These are phyloP conservation scores for Phaeolepiota aurea DNA, from an alignment of 768 basidiomycete species.

Conservation along the genomic window DNA sequence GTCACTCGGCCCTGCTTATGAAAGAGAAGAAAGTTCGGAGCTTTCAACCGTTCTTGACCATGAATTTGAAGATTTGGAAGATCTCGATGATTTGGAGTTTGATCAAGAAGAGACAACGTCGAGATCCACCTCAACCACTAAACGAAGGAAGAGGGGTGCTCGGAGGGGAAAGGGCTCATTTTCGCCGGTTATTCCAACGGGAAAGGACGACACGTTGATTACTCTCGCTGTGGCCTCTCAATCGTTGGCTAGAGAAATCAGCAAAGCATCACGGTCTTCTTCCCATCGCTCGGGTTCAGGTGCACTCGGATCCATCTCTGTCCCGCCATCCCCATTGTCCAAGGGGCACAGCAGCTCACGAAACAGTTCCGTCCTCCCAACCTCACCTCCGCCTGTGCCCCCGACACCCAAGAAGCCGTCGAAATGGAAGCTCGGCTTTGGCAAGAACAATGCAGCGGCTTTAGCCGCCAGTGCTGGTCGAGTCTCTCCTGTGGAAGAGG, in stretches of 20 bases:
- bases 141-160: slow-evolving; percentile 76
- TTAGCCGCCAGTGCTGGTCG: slow-evolving; percentile 25
- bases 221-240: slow-evolving; percentile 78
- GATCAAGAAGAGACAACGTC: slow-evolving; percentile 33
- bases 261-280: slow-evolving; percentile 48
- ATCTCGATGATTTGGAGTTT: slow-evolving; percentile 26
- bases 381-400: slow-evolving; percentile 15
- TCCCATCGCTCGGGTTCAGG: slow-evolving; percentile 21
- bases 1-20: slow-evolving; percentile 45
- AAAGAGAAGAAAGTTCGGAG: slow-evolving; percentile 33
- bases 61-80: slow-evolving; percentile 37
- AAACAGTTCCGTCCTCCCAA: slow-evolving; percentile 13
- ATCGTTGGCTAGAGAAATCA: slow-evolving; percentile 77
- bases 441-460: slow-evolving; percentile 38
- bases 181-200: slow-evolving; percentile 22
- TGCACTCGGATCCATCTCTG: slow-evolving; percentile 23
- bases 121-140: slow-evolving; percentile 64
- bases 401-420: slow-evolving; percentile 70
- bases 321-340: slow-evolving; percentile 27
- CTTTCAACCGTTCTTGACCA: slow-evolving; percentile 49
- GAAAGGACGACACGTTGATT: slow-evolving; percentile 50
- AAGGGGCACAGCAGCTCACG: slow-evolving; percentile 13
- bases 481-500: slow-evolving; percentile 31
- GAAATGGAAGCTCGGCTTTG: slow-evolving; percentile 79
- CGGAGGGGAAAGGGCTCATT: slow-evolving; percentile 71